Percentiles rank a stretch among this genome's conserved stretches.
phyloP scores from a whole-genome alignment of 2,329 filamentous ascomycete genomes.

The Blumeriella jaapii region DNA sequence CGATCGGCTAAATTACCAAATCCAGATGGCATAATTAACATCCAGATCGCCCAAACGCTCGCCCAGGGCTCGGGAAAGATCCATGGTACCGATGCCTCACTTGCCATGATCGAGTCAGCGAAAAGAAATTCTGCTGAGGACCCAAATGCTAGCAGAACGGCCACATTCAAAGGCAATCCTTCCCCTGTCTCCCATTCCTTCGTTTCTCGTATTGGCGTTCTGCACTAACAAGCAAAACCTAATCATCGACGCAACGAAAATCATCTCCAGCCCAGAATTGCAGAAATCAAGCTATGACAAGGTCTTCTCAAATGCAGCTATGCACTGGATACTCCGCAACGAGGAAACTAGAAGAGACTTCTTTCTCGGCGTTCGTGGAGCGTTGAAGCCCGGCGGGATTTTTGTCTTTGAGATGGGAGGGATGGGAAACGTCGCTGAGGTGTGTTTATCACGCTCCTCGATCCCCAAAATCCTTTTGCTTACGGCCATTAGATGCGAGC shows the following conservation, averaged over 20 bases:
- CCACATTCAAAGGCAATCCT: constrained; percentile 20
- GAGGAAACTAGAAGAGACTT: constrained; percentile 34
- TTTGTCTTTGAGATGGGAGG: constrained; percentile 65
- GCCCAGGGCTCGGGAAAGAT: constrained; percentile 36
- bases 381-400: constrained; percentile 41
- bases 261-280: constrained; percentile 28
- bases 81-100: constrained; percentile 47
- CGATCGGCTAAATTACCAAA: neutral
- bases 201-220: too few species aligned
- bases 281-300: constrained; percentile 35
- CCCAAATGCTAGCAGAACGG: constrained; percentile 10
- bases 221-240: neutral
- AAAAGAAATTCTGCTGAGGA: constrained; percentile 26
- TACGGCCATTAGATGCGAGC: constrained; percentile 34
- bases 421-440: constrained; percentile 53
- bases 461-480: neutral
- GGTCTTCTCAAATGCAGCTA: constrained; percentile 54
- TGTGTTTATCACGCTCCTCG: neutral
- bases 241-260: constrained; percentile 37
- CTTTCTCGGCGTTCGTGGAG: constrained; percentile 39
- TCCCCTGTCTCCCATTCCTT: neutral
- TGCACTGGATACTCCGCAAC: constrained; percentile 48
- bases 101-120: constrained; percentile 45
- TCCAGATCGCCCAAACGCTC: constrained; percentile 38
- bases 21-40: constrained; percentile 47